Conservation (phyloP, 1,284 basidiomycete species). For the Gomphus bonarii region DNA sequence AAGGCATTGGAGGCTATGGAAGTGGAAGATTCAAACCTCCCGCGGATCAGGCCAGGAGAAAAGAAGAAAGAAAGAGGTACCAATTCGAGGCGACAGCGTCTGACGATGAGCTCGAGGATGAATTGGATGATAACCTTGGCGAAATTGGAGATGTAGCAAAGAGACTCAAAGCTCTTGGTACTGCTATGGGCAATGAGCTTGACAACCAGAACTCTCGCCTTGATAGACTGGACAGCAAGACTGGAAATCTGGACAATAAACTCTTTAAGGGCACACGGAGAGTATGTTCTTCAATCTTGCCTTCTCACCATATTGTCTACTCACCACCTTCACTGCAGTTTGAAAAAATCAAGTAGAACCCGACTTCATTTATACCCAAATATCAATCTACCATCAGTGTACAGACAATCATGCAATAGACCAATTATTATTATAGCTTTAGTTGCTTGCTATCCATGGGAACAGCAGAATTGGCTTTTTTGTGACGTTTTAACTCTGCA, state of each 20-base stretch:
- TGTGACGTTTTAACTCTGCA: conserved; percentile 19
- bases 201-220: conserved; percentile 70
- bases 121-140: conserved; percentile 86
- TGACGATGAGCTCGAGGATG: conserved; percentile 93
- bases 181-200: conserved; percentile 76
- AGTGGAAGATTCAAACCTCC: conserved; percentile 35
- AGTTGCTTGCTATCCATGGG: conserved; percentile 4
- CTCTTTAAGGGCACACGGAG: conserved; percentile 62
- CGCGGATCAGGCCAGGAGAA: conserved; percentile 37
- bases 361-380: background rate
- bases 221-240: conserved; percentile 59
- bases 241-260: conserved; percentile 49
- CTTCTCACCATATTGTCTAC: background rate
- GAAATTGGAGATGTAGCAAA: conserved; percentile 79
- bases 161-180: conserved; percentile 76
- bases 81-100: conserved; percentile 93
- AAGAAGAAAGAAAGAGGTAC: conserved; percentile 73
- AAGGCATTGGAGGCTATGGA: conserved; percentile 28
- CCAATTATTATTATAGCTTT: conserved; percentile 6
- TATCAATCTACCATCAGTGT: background rate
- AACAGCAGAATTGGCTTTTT: background rate
- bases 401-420: background rate
- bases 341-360: conserved; percentile 5
- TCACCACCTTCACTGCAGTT: conserved; percentile 3
- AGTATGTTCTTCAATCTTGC: conserved; percentile 30